Evolutionary conservation across 257 asterid species (phyloP).

Genomic region (Primulina eburnea): DNA sequence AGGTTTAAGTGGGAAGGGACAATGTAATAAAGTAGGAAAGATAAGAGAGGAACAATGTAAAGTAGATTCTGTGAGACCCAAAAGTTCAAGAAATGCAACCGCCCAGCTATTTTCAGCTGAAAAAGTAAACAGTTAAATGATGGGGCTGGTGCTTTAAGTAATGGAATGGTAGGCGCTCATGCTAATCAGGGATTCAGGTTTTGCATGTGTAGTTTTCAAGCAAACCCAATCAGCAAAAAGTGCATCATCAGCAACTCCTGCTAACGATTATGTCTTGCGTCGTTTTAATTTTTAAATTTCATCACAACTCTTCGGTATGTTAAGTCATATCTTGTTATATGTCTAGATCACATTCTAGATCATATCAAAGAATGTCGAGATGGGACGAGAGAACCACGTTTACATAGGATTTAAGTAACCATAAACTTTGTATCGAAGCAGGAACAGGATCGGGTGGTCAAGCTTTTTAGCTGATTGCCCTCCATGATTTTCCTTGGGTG

Average conservation of each 20-base stretch:
- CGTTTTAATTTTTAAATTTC: no score
- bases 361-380: no score
- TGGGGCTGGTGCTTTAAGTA: constrained; percentile 37
- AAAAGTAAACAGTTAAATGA: constrained; percentile 27
- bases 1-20: background rate
- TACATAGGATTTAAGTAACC: background rate
- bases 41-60: background rate
- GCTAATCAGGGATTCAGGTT: background rate
- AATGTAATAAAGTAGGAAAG: background rate
- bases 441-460: constrained; percentile 1
- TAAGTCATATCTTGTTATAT: background rate
- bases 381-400: no score
- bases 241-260: constrained; percentile 5
- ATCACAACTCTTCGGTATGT: no score
- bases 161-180: constrained; percentile 39
- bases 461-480: background rate
- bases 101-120: constrained; percentile 23
- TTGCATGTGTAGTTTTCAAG: constrained; percentile 14
- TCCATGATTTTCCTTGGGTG: no score
- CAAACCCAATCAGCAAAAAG: constrained; percentile 14
- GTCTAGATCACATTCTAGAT: no score
- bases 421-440: background rate
- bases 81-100: constrained; percentile 24
- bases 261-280: background rate
- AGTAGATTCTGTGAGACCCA: constrained; percentile 13